Evolutionary conservation across 129 eudicot genomes (phyloP), one percentile per base, ranked within the genome.

Genomic region (Escallonia herrerae): DNA sequence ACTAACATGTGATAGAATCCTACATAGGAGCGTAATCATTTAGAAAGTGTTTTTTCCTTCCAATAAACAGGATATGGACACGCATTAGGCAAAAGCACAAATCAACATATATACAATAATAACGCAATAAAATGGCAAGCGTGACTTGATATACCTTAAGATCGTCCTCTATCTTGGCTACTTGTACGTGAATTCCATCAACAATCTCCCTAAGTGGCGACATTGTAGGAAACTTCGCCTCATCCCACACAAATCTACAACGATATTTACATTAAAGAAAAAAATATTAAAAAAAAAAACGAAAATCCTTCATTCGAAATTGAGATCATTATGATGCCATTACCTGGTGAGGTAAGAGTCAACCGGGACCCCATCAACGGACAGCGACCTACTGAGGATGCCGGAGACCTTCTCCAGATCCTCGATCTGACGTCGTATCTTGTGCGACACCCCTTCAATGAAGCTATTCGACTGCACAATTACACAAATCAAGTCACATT

Each of bases 301-400:
- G 5, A 39, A 40, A 60, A 65, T 33, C 7, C 15, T 8, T 8
- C 49, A 63, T 11, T 42, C 65, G 48, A 41, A 40, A 63, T 64
- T 15, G 67, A 53, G 8, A 47, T 5, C 43, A 3, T 44, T 0
- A 51, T 54, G 68, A 65, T 40, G 7, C 5, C 58, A 48, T 68
- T 79, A 86, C 99, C 87, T 86, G 0, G 95, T 93, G 48, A 94
- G 94, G 62, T 93, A 93, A 2, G 99, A 88, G 76, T 89, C 99
- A 44, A 93, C 91, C 13, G 96, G 99, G 64, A 93, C 90, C 61
- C 99, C 99, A 76, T 93, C 99, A 2, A 93, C 99, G 14, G 95
- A 85, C 76, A 93, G 79, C 41, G 99, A 82, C 45, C 90, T 82
- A 46, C 86, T 77, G n/a, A 81, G 43, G 61, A 78, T 80, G 5